Percentiles rank a stretch among this genome's conserved stretches.
phyloP scores from a whole-genome alignment of 352 stramenopile species.

The Lagenidium giganteum region DNA sequence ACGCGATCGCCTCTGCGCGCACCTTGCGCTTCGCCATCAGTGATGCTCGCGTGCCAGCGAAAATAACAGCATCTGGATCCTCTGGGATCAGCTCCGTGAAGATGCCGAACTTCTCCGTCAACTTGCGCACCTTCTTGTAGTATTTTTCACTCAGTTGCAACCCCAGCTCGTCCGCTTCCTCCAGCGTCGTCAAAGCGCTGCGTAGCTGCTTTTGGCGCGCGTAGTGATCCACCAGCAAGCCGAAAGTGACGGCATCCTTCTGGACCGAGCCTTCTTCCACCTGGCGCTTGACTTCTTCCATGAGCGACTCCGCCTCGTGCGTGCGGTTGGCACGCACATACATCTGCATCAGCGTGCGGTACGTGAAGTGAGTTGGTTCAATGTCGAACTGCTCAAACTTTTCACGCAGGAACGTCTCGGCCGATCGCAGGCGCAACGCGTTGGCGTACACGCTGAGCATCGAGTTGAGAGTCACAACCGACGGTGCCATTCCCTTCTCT shows the following conservation, averaged over 20 bases:
- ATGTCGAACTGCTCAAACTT: constrained; percentile 41
- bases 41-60: constrained; percentile 53
- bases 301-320: constrained; percentile 37
- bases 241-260: constrained; percentile 52
- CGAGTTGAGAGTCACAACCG: constrained; percentile 62
- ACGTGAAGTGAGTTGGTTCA: constrained; percentile 55
- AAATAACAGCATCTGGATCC: constrained; percentile 64
- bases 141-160: constrained; percentile 55
- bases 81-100: constrained; percentile 79
- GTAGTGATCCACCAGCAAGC: constrained; percentile 73
- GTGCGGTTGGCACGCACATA: constrained; percentile 65
- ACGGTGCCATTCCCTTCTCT: constrained; percentile 28
- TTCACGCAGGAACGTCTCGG: constrained; percentile 40
- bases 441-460: constrained; percentile 81
- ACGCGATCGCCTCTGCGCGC: constrained; percentile 56
- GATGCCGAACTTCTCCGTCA: constrained; percentile 59
- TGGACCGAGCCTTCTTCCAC: constrained; percentile 45
- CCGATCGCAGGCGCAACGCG: constrained; percentile 49
- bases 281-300: constrained; percentile 34
- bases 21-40: constrained; percentile 79
- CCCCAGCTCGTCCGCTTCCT: constrained; percentile 46
- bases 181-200: constrained; percentile 56
- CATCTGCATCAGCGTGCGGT: constrained; percentile 81
- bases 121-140: constrained; percentile 61
- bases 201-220: constrained; percentile 56